phyloP scores from a whole-genome alignment of 495 filamentous ascomycete species.

The Hyaloscypha bicolor region DNA sequence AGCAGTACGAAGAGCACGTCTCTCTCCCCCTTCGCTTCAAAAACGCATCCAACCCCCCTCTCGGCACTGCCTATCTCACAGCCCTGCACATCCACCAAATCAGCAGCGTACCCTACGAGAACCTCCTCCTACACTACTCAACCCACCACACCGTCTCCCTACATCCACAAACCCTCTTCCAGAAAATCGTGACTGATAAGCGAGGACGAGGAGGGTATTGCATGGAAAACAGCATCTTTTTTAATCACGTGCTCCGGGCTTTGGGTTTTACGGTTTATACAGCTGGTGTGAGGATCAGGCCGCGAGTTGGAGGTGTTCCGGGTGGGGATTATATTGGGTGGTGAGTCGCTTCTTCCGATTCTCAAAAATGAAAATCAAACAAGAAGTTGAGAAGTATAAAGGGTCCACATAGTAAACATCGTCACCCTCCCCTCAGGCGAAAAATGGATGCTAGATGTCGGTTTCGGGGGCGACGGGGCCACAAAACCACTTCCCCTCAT shows the following conservation, averaged over 20 bases:
- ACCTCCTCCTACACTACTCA: slow-evolving; percentile 56
- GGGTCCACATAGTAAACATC: slow-evolving; percentile 73
- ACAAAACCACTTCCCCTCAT: slow-evolving; percentile 25
- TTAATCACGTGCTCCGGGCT: slow-evolving; percentile 61
- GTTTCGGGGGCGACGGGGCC: slow-evolving; percentile 56
- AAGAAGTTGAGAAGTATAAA: slow-evolving; percentile 28
- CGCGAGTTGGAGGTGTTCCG: slow-evolving; percentile 22
- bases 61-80: slow-evolving; percentile 38
- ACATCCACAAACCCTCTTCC: slow-evolving; percentile 58
- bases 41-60: slow-evolving; percentile 4
- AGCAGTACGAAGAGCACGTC: slow-evolving; percentile 18
- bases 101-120: slow-evolving; percentile 71
- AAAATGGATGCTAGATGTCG: slow-evolving; percentile 69
- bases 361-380: too few species aligned
- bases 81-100: slow-evolving; percentile 54
- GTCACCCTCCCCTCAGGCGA: slow-evolving; percentile 52
- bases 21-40: slow-evolving; percentile 20
- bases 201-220: slow-evolving; percentile 71
- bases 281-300: slow-evolving; percentile 37
- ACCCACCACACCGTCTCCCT: slow-evolving; percentile 53
- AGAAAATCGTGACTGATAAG: slow-evolving; percentile 59
- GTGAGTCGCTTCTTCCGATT: slow-evolving; percentile 28
- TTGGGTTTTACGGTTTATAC: slow-evolving; percentile 62
- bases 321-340: slow-evolving; percentile 55
- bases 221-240: slow-evolving; percentile 74